Base-by-base conservation (phyloP, 495 filamentous ascomycete genomes). In the Aspergillus asperescens region DNA sequence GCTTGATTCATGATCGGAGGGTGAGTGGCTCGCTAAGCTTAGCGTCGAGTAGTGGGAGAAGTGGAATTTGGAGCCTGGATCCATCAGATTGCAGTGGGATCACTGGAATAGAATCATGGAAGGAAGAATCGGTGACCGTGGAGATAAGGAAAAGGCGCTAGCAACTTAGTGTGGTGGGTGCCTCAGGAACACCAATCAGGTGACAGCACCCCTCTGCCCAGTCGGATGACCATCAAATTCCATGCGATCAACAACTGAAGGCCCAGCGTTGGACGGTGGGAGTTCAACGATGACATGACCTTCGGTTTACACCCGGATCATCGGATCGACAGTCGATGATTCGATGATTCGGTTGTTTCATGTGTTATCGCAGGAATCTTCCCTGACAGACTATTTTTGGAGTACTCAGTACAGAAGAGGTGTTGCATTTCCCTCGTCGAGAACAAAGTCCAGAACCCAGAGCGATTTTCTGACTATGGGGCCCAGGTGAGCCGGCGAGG, bases 151-250 rank as follows among this genome's bases (percentile, higher is more conserved):
- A 23, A 4, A 16, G 18, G 47, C 13, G n/a, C 20, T 38, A 46
- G 40, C 32, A 40, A 16, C 39, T n/a, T n/a, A n/a, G n/a, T n/a
- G n/a, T n/a, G 34, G 42, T 18, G 13, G 22, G 20, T 15, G 39
- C 7, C 20, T 50, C 55, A 57, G 55, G 55, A 48, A 57, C 55
- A 53, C 55, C 55, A 57, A 57, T 57, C 38, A 49, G n/a, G 15
- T 32, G 28, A 4, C 25, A 12, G 15, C 16, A 20, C 43, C 12
- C 7, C 18, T 3, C n/a, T n/a, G n/a, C 16, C 27, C 31, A 13
- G 23, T 3, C 37, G 12, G 19, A 22, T 20, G 12, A 25, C 23
- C 7, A 37, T 39, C 24, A 38, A 12, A 23, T 16, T 49, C 34
- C 44, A 16, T 27, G 29, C 38, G 38, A 22, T 20, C 19, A 41